phyloP scores from a whole-genome alignment of 1,139 yeast species.

The Blastobotrys aristatus region DNA sequence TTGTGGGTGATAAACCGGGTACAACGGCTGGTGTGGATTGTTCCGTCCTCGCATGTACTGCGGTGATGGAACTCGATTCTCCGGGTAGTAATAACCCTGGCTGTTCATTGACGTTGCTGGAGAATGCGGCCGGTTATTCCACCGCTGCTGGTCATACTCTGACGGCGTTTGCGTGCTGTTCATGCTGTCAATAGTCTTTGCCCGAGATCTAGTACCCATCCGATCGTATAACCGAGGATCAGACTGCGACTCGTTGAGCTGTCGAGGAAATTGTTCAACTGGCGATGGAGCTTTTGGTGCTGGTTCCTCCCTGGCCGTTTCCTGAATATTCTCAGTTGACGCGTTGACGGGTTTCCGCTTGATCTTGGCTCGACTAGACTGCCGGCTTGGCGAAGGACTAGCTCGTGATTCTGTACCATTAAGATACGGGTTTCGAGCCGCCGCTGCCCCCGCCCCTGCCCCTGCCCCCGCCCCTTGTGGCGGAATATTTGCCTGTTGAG shows the following conservation, averaged over 20 bases:
- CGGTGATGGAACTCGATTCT: slow-evolving; percentile 3
- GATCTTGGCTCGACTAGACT: slow-evolving; percentile 10
- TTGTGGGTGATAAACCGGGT: neutral
- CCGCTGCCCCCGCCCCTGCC: neutral
- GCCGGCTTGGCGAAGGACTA: neutral
- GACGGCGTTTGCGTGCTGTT: neutral
- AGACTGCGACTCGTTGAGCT: neutral
- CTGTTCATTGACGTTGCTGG: slow-evolving; percentile 5
- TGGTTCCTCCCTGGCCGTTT: too few species aligned
- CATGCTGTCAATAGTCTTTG: slow-evolving; percentile 6
- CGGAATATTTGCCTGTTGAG: neutral
- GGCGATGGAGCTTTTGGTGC: neutral
- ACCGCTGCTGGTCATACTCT: neutral
- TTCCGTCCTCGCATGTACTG: neutral
- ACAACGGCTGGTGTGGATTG: slow-evolving; percentile 2
- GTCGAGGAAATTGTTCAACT: neutral
- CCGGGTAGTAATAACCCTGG: slow-evolving; percentile 6
- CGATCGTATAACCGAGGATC: neutral
- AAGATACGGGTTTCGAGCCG: neutral
- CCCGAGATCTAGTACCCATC: neutral
- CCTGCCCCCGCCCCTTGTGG: neutral
- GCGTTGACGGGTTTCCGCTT: slow-evolving; percentile 22
- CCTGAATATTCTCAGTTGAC: neutral
- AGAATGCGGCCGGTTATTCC: neutral
- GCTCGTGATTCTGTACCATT: neutral